A percentile compares a stretch with the other conserved stretches of the same genome.
Evolutionary conservation across 768 basidiomycete genomes (phyloP).

Genomic region (Trametes maxima): DNA sequence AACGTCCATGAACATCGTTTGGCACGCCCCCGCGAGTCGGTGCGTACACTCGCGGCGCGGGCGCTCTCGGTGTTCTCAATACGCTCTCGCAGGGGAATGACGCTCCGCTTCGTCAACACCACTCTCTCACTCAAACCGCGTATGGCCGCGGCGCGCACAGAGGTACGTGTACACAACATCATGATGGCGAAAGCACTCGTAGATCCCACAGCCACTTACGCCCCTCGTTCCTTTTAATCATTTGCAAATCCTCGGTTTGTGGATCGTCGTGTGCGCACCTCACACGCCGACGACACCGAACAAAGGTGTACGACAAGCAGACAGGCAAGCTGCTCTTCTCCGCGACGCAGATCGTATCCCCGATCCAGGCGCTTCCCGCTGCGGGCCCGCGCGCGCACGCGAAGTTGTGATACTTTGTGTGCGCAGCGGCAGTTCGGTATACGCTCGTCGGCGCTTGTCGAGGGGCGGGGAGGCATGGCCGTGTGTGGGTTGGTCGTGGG

Average conservation of each 20-base stretch:
- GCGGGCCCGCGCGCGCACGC: not conserved
- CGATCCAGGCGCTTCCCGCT: not conserved
- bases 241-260: not conserved
- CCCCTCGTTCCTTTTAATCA: not conserved
- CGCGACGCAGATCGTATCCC: slow-evolving; percentile 25
- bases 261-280: not conserved
- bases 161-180: slow-evolving; percentile 19
- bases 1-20: slow-evolving; percentile 25
- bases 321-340: slow-evolving; percentile 28
- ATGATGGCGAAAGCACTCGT: not conserved
- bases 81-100: slow-evolving; percentile 22
- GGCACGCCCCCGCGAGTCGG: slow-evolving; percentile 26
- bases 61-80: not conserved
- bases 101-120: slow-evolving; percentile 26
- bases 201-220: not conserved
- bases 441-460: no score
- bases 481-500: no score
- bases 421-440: no score
- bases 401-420: no score
- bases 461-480: no score
- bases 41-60: slow-evolving; percentile 7
- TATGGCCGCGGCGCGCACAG: slow-evolving; percentile 22
- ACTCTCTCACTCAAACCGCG: slow-evolving; percentile 21
- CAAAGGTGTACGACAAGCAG: slow-evolving; percentile 28
- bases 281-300: not conserved